Conservation (phyloP, 805 yeast genomes). For the Cyberlindnera lachancei region DNA sequence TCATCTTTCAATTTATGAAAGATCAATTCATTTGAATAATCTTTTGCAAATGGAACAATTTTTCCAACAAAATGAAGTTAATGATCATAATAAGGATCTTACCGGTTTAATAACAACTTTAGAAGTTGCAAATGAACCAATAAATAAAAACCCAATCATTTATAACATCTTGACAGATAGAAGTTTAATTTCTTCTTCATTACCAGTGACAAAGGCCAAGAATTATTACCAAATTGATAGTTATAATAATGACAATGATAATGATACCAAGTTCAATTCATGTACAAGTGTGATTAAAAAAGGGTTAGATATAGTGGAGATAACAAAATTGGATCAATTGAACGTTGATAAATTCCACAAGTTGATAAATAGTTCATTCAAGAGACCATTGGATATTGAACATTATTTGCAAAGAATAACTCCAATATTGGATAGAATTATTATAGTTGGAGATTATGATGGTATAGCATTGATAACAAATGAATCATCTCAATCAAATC, state of each 20-base stretch:
- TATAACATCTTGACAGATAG: conserved; percentile 89
- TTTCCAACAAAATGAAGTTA: no score
- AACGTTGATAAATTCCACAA: conserved; percentile 49
- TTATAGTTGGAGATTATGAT: conserved; percentile 89
- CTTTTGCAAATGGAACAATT: conserved; percentile 56
- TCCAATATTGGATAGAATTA: conserved; percentile 61
- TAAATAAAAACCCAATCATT: conserved; percentile 68
- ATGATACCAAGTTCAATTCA: no score
- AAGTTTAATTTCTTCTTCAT: conserved; percentile 81
- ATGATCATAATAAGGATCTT: conserved; percentile 38
- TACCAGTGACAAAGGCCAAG: conserved; percentile 52
- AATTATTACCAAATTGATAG: conserved; percentile 13
- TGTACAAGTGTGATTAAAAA: conserved; percentile 70
- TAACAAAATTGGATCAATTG: conserved; percentile 6
- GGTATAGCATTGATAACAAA: conserved; percentile 92
- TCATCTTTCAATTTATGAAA: conserved; percentile 34
- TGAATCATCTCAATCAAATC: conserved; percentile 37
- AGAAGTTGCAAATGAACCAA: conserved; percentile 48
- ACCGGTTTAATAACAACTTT: conserved; percentile 90
- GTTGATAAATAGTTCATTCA: conserved; percentile 76
- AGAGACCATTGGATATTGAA: conserved; percentile 53
- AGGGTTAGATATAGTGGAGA: conserved; percentile 38
- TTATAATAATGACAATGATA: no score
- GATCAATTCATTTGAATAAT: conserved; percentile 58
- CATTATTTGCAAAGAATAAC: conserved; percentile 64